Base-by-base conservation (phyloP, 2,329 filamentous ascomycete species). In the Curvularia spicifera region DNA sequence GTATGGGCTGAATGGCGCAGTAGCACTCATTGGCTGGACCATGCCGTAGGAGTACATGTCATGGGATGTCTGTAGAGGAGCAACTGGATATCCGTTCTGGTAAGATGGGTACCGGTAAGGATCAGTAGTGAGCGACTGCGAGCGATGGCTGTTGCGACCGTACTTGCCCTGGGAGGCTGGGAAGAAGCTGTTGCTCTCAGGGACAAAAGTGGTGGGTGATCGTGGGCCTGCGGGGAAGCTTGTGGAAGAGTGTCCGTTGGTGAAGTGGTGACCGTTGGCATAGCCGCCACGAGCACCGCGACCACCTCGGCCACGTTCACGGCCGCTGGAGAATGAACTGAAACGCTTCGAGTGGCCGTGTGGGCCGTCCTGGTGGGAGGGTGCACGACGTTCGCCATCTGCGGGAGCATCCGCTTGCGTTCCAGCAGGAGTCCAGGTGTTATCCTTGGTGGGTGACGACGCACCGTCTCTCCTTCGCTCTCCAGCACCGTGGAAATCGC, bases 91-190 rank as follows among this genome's bases (percentile, higher is more conserved):
- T 43, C 76, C 73, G 48, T 60, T 62, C 43, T 76, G 69, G 51
- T 76, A 75, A 24, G 71, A 63, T 18, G 68, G 67, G 53, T 70
- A 74, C 57, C 76, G 79, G 71, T 85, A 89, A 29, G 76, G 76
- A 35, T 83, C 82, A 39, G 82, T 82, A 2, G 86, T 84, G 66
- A 89, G 83, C 1, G 87, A 89, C 62, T 88, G 86, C 26, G 87
- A 87, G 53, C 87, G 82, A 59, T 84, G 75, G 47, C 80, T 80
- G 53, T 74, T 76, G 65, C 82, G 80, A 50, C 85, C 80, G 64
- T 81, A 83, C 57, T 79, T 80, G 58, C 65, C 54, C 51, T 62
- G 71, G 39, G 66, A 69, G 66, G 64, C 49, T 8, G 68, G 53
- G 62, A 76, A 76, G 51, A 71, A 77, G 35, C 66, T 61, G 18